Evolutionary conservation across 2,329 filamentous ascomycete genomes (phyloP), one percentile per base, ranked within the genome.

Genomic region (Emydomyces testavorans): DNA sequence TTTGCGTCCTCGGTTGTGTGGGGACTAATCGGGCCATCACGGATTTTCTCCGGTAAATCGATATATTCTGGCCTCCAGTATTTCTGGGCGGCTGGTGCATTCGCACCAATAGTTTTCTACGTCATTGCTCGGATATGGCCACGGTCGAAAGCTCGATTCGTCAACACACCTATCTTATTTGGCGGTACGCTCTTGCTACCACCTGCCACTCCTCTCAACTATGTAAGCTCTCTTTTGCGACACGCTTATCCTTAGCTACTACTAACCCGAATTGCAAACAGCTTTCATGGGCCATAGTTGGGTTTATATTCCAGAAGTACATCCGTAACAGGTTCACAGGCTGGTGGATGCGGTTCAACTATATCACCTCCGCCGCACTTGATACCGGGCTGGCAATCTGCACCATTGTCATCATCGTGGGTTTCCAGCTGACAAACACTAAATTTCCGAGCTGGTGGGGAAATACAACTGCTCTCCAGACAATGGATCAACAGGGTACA

Each of bases 291-390:
- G 81, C 77, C 3, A 60, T 78, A 21, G 77, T 83, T 5, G 83
- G 83, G 6, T 73, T 76, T 40, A 54, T 80, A 29, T 86, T 86
- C 68, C 84, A 85, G 64, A 81, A 75, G 57, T 78, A 72, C 56
- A 75, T 86, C 60, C 76, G 77, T 60, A 72, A 79, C 50, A 73
- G 76, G 52, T 82, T 75, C 65, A 76, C 73, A 3, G 82, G 79
- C 28, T 86, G 82, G 83, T 87, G 83, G 83, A 69, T 82, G 62
- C 78, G 81, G 62, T 87, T 85, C 68, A 86, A 87, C 68, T 87
- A 86, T 61, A 73, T 85, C 58, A 78, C 80, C 0, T 84, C 81
- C 16, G 82, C 82, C 0, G 83, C 79, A 1, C 67, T 87, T 31
- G 83, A 86, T 61, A 76, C 76, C 41, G 82, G 82, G 4, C 71